A percentile compares a stretch with the other conserved stretches of the same genome.
phyloP scores from a whole-genome alignment of 257 asterid species.

The Paulownia fortunei region DNA sequence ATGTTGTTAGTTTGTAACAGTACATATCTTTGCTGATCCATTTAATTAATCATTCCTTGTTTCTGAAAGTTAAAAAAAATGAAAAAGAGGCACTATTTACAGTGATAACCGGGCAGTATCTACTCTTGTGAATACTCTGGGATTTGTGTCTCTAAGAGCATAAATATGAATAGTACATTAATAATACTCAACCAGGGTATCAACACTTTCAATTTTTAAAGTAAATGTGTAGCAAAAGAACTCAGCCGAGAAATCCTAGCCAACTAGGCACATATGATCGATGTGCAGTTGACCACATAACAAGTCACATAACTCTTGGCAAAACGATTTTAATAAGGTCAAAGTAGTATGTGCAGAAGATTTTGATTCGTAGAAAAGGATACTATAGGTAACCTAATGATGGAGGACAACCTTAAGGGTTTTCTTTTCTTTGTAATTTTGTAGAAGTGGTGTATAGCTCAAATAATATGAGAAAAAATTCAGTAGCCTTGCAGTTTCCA shows the following conservation, averaged over 20 bases:
- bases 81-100: not conserved
- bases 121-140: not conserved
- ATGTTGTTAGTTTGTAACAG: not conserved
- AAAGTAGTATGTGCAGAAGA: not conserved
- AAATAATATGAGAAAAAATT: not conserved
- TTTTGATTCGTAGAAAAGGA: not conserved
- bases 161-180: not conserved
- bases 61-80: not conserved
- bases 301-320: not conserved
- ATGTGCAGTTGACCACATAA: not conserved
- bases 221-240: not conserved
- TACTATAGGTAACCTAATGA: not conserved
- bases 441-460: not conserved
- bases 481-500: not conserved
- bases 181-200: not conserved
- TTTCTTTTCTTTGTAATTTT: slow-evolving; percentile 1
- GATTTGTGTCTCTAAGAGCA: not conserved
- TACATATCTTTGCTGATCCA: not conserved
- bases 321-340: slow-evolving; percentile 1
- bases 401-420: slow-evolving; percentile 1
- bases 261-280: not conserved
- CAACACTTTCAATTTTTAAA: not conserved
- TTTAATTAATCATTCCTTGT: not conserved
- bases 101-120: not conserved
- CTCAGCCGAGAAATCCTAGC: not conserved